phyloP scores from a whole-genome alignment of 2,329 filamentous ascomycete species.

The Pseudocercospora fijiensis region DNA sequence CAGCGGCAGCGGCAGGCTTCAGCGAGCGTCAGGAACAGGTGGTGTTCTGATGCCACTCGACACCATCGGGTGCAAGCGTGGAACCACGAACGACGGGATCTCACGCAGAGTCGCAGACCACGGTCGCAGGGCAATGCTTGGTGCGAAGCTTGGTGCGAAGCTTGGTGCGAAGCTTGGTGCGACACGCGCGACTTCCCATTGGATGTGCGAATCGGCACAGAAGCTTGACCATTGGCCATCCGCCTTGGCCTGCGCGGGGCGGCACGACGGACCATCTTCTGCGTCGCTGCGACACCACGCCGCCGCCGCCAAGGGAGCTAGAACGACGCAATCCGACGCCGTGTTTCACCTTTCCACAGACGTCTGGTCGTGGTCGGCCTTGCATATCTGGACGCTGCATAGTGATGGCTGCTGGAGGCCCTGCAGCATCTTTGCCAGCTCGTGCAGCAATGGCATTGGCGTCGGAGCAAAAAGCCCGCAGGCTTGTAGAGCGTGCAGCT shows the following conservation, averaged over 20 bases:
- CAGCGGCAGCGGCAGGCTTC: too few species aligned
- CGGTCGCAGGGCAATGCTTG: background rate
- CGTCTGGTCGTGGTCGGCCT: background rate
- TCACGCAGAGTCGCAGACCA: too few species aligned
- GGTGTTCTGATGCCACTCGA: background rate
- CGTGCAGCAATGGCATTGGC: background rate
- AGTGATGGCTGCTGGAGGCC: background rate
- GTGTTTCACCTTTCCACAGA: background rate
- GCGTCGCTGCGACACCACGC: background rate
- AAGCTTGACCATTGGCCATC: background rate
- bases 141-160: background rate
- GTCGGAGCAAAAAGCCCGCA: background rate
- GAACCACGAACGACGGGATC: background rate
- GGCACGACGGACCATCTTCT: background rate
- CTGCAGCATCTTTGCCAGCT: background rate
- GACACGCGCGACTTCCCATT: background rate
- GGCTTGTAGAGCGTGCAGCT: background rate
- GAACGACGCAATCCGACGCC: background rate
- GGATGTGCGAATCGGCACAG: background rate
- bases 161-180: background rate
- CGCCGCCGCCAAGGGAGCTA: background rate
- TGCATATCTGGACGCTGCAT: background rate
- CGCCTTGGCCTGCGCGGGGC: background rate
- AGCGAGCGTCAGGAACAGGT: conserved; percentile 1
- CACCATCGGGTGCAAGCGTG: background rate